These are phyloP conservation scores for Yueomyces sinensis DNA, from an alignment of 805 yeast genomes.

Conservation along the genomic window DNA sequence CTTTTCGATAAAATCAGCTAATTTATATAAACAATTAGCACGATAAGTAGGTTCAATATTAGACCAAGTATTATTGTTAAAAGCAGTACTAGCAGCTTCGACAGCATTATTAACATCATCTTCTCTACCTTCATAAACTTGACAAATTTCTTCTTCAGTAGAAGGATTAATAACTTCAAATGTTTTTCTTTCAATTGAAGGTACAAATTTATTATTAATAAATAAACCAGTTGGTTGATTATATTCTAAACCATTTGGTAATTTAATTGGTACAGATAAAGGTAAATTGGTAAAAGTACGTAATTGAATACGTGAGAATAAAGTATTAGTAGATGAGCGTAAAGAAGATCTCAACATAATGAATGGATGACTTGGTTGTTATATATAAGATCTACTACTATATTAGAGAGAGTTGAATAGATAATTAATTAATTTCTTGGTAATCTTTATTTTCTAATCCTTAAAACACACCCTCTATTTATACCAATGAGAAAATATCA, in stretches of 20 bases:
- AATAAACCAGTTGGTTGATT: constrained; percentile 71
- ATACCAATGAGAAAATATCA: too few relatives aligned
- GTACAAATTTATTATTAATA: constrained; percentile 61
- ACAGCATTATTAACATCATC: constrained; percentile 79
- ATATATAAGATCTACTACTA: too few relatives aligned
- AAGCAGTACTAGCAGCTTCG: constrained; percentile 70
- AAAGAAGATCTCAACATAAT: neutral
- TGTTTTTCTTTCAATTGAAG: constrained; percentile 44
- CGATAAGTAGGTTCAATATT: constrained; percentile 54
- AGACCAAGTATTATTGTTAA: constrained; percentile 52
- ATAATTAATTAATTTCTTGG: too few relatives aligned
- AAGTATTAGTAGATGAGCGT: neutral
- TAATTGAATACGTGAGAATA: constrained; percentile 1
- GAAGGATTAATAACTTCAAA: constrained; percentile 55
- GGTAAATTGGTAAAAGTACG: constrained; percentile 23
- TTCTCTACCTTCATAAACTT: constrained; percentile 51
- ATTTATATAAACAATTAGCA: constrained; percentile 45
- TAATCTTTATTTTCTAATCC: too few relatives aligned
- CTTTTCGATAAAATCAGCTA: constrained; percentile 70
- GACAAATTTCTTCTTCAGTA: constrained; percentile 56
- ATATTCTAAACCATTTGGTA: constrained; percentile 61
- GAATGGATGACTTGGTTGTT: too few relatives aligned
- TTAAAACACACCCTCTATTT: too few relatives aligned
- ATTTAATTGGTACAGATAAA: constrained; percentile 33
- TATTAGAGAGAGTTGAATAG: too few relatives aligned